Base-by-base conservation (phyloP, 2,329 filamentous ascomycete species). In the Epichloe amarillans region DNA sequence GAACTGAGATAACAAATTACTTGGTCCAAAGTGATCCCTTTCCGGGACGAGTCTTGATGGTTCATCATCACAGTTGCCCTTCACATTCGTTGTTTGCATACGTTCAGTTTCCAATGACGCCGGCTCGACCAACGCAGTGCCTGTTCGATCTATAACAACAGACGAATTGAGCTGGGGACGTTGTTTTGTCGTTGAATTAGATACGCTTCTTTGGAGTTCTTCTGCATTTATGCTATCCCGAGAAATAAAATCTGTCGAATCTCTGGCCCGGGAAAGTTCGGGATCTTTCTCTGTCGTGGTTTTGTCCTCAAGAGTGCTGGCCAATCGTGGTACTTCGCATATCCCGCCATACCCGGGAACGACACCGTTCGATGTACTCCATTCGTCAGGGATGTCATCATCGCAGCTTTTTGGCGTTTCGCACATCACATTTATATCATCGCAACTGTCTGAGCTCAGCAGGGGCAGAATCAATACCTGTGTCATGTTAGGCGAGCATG, bases 1-100 rank as follows among this genome's bases (percentile, higher is more conserved):
- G 10, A 52, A 54, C 10, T 26, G 42, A 19, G 43, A 52, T 17
- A 54, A 19, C 15, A 54, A 39, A n/a, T 43, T 35, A 5, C 39
- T 38, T 30, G 52, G 30, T n/a, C 30, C 36, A 45, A 41, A 41
- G 17, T 45, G 23, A 5, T 40, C 12, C 11, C 12, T 47, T 21
- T 21, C 40, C 17, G 5, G 17, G 3, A n/a, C 23, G 36, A n/a
- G 15, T 30, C 30, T 23, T 10, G 12, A 19, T 17, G 38, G 10
- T 14, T 33, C 14, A 15, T 15, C 8, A 21, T 12, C 46, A 33
- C 5, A 11, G 10, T 39, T 40, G 15, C 35, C 23, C 30, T 40
- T 26, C 15, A 14, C 36, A 37, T 15, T 2, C 30, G 10, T 30
- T 30, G 30, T 30, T 30, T 11, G 30, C 8, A 30, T 11, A 30